phyloP scores from a whole-genome alignment of 495 filamentous ascomycete genomes.

The Xylaria longipes region DNA sequence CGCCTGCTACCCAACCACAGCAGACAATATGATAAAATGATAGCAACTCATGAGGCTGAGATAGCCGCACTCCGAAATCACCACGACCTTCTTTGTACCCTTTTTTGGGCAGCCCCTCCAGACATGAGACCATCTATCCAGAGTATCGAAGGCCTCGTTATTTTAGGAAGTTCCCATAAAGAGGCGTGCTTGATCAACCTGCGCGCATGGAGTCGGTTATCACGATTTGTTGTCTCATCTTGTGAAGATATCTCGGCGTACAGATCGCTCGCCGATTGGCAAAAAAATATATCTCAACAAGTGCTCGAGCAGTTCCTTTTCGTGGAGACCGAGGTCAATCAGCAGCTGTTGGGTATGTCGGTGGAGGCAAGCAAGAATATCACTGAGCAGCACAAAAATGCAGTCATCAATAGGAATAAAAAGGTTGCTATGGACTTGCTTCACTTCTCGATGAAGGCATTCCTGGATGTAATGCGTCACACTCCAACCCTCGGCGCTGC shows the following conservation, averaged over 20 bases:
- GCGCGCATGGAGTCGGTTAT: constrained; percentile 79
- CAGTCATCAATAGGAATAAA: constrained; percentile 52
- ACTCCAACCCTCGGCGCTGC: constrained; percentile 45
- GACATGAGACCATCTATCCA: constrained; percentile 71
- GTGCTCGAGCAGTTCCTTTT: constrained; percentile 57
- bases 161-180: constrained; percentile 77
- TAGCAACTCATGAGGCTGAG: constrained; percentile 72
- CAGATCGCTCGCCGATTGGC: constrained; percentile 72
- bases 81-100: constrained; percentile 86
- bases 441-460: constrained; percentile 47
- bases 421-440: constrained; percentile 53
- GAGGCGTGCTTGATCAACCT: constrained; percentile 87
- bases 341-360: constrained; percentile 51
- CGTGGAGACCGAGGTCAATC: constrained; percentile 55
- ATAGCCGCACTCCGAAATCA: constrained; percentile 91
- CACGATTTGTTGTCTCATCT: constrained; percentile 73
- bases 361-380: constrained; percentile 44
- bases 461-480: constrained; percentile 48
- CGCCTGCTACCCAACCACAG: constrained; percentile 89
- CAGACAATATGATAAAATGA: constrained; percentile 83
- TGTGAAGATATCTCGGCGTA: constrained; percentile 59
- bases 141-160: constrained; percentile 78
- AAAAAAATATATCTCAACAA: constrained; percentile 59
- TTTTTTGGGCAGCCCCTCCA: constrained; percentile 85
- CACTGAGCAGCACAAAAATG: constrained; percentile 46